These are phyloP conservation scores for Paecilomyces sp. DNA, from an alignment of 2,329 filamentous ascomycete species.

Conservation along the genomic window DNA sequence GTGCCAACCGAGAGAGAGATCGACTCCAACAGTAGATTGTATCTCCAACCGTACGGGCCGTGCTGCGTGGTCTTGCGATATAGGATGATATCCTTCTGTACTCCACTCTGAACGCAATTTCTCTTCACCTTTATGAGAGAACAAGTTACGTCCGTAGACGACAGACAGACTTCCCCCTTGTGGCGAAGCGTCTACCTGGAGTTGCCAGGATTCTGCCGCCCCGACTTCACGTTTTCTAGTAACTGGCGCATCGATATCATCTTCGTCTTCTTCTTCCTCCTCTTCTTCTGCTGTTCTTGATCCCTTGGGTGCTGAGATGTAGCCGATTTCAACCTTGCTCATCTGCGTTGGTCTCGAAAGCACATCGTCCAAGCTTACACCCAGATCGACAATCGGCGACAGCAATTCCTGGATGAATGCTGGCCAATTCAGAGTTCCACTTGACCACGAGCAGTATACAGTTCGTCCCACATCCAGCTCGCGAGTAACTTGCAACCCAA, in stretches of 20 bases:
- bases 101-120: constrained; percentile 33
- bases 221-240: constrained; percentile 11
- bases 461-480: constrained; percentile 22
- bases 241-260: constrained; percentile 11
- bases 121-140: constrained; percentile 26
- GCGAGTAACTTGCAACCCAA: constrained; percentile 25
- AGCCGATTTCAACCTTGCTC: constrained; percentile 28
- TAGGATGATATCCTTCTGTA: constrained; percentile 30
- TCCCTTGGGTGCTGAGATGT: constrained; percentile 20
- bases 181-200: constrained; percentile 22
- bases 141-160: constrained; percentile 31
- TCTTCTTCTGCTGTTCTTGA: constrained; percentile 13
- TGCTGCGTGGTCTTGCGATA: constrained; percentile 18
- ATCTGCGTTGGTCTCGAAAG: constrained; percentile 11
- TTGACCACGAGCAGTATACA: constrained; percentile 28
- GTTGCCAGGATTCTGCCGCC: constrained; percentile 26
- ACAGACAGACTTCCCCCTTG: constrained; percentile 19
- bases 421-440: constrained; percentile 31
- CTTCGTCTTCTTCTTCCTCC: constrained; percentile 15
- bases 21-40: constrained; percentile 15
- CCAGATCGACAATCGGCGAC: constrained; percentile 15
- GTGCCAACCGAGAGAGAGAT: constrained; percentile 25
- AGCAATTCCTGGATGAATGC: constrained; percentile 14
- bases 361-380: constrained; percentile 13
- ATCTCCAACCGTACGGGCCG: constrained; percentile 30